Conservation (phyloP, 768 basidiomycete species). For the Phanerodontia chrysosporium region DNA sequence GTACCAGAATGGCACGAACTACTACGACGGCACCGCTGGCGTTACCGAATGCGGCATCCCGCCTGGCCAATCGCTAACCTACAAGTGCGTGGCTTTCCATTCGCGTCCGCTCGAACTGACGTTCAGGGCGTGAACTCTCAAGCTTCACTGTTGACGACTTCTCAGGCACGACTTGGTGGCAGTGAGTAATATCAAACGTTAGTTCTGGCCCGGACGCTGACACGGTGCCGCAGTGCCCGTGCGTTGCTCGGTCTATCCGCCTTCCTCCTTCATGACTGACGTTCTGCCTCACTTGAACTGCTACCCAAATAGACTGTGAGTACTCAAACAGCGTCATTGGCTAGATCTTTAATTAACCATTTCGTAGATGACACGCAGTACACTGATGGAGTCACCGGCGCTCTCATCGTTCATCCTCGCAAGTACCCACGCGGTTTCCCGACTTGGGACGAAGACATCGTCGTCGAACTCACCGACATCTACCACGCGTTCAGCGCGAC, state of each 20-base stretch:
- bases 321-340: neutral
- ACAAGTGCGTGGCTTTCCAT: conserved; percentile 22
- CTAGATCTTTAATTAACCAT: conserved; percentile 9
- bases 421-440: conserved; percentile 28
- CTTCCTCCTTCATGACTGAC: neutral
- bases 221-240: neutral
- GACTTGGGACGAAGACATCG: conserved; percentile 36
- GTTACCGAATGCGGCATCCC: conserved; percentile 53
- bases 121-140: neutral
- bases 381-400: conserved; percentile 48
- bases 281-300: neutral
- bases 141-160: conserved; percentile 39
- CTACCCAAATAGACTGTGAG: neutral
- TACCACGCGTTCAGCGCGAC: conserved; percentile 25
- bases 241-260: neutral
- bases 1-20: conserved; percentile 42
- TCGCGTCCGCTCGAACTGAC: neutral
- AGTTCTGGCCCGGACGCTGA: neutral
- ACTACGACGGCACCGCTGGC: conserved; percentile 42
- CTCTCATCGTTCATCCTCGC: conserved; percentile 40
- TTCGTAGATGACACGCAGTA: conserved; percentile 28
- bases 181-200: conserved; percentile 24
- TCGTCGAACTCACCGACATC: conserved; percentile 35
- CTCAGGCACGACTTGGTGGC: conserved; percentile 48
- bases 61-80: conserved; percentile 41